Evolutionary conservation across 768 basidiomycete genomes (phyloP).

Genomic region (Serendipita sp.): DNA sequence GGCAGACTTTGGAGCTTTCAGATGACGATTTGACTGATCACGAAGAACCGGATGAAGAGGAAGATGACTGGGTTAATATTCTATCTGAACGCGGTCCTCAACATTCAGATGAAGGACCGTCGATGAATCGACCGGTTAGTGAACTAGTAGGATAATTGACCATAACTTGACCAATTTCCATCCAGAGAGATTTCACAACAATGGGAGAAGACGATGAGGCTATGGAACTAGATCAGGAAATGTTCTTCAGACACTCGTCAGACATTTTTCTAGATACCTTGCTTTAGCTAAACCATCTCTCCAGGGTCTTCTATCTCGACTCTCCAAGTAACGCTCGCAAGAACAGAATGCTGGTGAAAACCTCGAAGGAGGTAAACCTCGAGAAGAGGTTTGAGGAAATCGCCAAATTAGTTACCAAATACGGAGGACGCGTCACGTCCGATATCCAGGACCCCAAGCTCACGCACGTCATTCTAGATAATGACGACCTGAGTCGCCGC

Average conservation of each 20-base stretch:
- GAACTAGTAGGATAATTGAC: not conserved
- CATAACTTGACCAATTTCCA: not conserved
- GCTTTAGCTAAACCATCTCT: not conserved
- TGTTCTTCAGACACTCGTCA: constrained; percentile 72
- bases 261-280: constrained; percentile 16
- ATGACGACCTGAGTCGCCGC: constrained; percentile 62
- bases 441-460: constrained; percentile 60
- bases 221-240: constrained; percentile 61
- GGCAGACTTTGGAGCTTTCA: constrained; percentile 9
- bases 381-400: constrained; percentile 40
- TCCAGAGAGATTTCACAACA: not conserved
- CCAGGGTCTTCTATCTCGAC: constrained; percentile 81
- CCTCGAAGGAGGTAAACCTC: constrained; percentile 38
- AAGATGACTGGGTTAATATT: constrained; percentile 7
- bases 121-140: no score
- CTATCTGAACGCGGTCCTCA: not conserved
- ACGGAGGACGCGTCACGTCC: constrained; percentile 54
- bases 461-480: constrained; percentile 76
- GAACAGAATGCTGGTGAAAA: constrained; percentile 44
- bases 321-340: constrained; percentile 52
- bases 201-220: constrained; percentile 63
- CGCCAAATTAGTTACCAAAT: constrained; percentile 35
- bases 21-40: constrained; percentile 16
- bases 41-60: constrained; percentile 5
- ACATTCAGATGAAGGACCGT: no score